These are phyloP conservation scores for Mycothermus thermophilus DNA, from an alignment of 495 filamentous ascomycete genomes.

Conservation along the genomic window DNA sequence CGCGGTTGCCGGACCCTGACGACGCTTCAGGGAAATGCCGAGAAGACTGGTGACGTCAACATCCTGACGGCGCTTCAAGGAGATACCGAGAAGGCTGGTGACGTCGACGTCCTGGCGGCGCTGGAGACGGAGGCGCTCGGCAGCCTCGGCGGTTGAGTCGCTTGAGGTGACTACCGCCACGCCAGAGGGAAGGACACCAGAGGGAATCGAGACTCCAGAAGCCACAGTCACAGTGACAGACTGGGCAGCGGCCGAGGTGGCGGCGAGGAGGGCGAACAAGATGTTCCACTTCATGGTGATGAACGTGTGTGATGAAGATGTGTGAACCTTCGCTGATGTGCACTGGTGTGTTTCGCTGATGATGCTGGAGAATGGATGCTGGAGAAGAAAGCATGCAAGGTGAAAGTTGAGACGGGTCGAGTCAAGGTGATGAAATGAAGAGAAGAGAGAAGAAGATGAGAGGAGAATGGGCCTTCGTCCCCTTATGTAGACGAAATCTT, in stretches of 20 bases:
- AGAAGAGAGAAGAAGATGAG: too few relatives aligned
- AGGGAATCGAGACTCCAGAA: conserved; percentile 15
- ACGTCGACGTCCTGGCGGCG: not conserved
- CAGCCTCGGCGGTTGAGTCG: conserved; percentile 6
- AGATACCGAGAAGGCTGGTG: not conserved
- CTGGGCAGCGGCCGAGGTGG: conserved; percentile 4
- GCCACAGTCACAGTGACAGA: conserved; percentile 18
- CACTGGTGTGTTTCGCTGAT: too few relatives aligned
- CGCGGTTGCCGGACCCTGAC: too few relatives aligned
- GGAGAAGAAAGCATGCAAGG: too few relatives aligned
- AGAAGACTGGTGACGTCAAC: too few relatives aligned
- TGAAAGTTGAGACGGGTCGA: too few relatives aligned
- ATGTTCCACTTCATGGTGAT: conserved; percentile 11
- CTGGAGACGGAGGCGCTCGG: conserved; percentile 1
- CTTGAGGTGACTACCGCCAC: conserved; percentile 8
- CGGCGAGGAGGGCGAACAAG: conserved; percentile 6
- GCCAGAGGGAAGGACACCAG: conserved; percentile 15
- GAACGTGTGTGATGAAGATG: too few relatives aligned
- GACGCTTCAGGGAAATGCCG: conserved; percentile 27
- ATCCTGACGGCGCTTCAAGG: too few relatives aligned
- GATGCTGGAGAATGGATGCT: too few relatives aligned
- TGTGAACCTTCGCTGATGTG: not conserved
- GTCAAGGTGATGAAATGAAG: too few relatives aligned
- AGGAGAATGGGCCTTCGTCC: too few relatives aligned
- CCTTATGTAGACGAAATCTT: too few relatives aligned